Evolutionary conservation across 768 basidiomycete genomes (phyloP), one percentile per base, ranked within the genome.

Genomic region (Imleria badia): DNA sequence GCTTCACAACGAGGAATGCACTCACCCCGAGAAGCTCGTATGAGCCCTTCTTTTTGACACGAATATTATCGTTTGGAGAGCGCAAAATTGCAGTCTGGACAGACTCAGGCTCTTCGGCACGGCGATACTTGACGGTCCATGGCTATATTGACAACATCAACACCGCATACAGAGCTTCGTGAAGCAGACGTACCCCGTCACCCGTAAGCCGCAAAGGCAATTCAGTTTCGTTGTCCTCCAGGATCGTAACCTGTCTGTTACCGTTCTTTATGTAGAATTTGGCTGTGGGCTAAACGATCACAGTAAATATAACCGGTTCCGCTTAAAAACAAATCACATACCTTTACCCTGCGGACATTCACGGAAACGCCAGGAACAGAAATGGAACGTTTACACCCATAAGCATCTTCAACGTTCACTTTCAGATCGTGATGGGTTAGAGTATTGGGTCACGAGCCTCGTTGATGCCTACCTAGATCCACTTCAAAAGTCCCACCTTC

Each of bases 171-270:
- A 10, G 58, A 7, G 19, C 42, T 20, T 29, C 34, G 7, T 10
- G 39, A n/a, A 42, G 33, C 19, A 15, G 5, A 74, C 86, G 57
- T 71, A 96, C 95, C 45, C 86, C 88, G 68, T 95, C 90, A 6
- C 97, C 97, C 19, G 94, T 95, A 48, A 99, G 73, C 26, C 94
- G 82, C 39, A 98, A 72, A 36, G 94, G 94, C 12, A 98, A 77
- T 34, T 75, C 79, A 0, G 86, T 86, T 36, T 74, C 72, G 54
- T 92, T 87, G 40, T 86, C 82, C 63, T 95, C 89, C 8, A 93
- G 77, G 15, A 94, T 80, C 6, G 83, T 81, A 9, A 86, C 72
- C 41, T 75, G 76, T 8, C 83, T 81, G 55, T 79, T 77, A 48
- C 77, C 75, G 12, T 77, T 75, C 60, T 79, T 81, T 33, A 87